Evolutionary conservation across 2,329 filamentous ascomycete species (phyloP).

Genomic region (Apiospora kogelbergensis): DNA sequence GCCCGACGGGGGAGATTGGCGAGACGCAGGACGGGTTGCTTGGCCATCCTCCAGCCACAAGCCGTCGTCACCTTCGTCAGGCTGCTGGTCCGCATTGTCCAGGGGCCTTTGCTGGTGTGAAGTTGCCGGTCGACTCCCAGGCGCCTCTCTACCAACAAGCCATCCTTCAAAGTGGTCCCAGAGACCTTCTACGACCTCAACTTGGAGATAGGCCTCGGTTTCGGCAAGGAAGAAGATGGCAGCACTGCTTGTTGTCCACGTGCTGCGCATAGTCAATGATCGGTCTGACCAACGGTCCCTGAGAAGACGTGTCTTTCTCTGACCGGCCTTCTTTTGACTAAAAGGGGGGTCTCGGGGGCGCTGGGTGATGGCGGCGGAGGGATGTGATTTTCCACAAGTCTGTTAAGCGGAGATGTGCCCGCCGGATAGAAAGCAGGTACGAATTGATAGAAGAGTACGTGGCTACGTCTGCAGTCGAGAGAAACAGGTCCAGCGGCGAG

Average conservation of each 20-base stretch:
- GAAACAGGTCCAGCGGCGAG: conserved; percentile 83
- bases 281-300: conserved; percentile 65
- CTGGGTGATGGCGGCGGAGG: conserved; percentile 74
- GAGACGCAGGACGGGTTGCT: conserved; percentile 16
- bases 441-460: conserved; percentile 83
- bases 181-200: conserved; percentile 78
- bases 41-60: conserved; percentile 9
- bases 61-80: background rate
- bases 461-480: conserved; percentile 72
- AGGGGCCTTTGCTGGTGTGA: conserved; percentile 12
- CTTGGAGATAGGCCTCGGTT: conserved; percentile 84
- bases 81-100: background rate
- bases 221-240: conserved; percentile 89
- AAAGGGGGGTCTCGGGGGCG: conserved; percentile 65
- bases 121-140: conserved; percentile 16
- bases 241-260: conserved; percentile 88
- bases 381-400: conserved; percentile 84
- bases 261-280: conserved; percentile 68
- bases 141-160: conserved; percentile 52
- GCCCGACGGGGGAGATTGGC: background rate
- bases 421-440: conserved; percentile 81
- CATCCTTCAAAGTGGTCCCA: conserved; percentile 80
- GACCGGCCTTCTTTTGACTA: conserved; percentile 60
- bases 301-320: conserved; percentile 59
- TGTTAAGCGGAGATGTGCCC: conserved; percentile 81